These are phyloP conservation scores for Exsudoporus frostii DNA, from an alignment of 768 basidiomycete species.

Conservation along the genomic window DNA sequence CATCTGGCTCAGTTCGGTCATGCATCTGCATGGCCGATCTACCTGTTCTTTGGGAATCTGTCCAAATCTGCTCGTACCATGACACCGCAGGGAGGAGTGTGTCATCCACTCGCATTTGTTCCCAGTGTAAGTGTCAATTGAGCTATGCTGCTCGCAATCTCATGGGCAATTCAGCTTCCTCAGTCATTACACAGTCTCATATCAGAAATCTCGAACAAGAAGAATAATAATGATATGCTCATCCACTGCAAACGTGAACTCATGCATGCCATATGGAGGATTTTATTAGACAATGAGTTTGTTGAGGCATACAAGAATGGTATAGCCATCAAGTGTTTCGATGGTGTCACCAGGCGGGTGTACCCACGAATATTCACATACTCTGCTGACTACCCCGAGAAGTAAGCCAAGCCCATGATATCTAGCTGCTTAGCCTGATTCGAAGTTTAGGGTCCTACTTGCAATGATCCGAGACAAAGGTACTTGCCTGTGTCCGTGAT, in stretches of 20 bases:
- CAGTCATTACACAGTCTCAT: no score
- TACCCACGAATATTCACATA: neutral
- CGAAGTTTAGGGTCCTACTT: neutral
- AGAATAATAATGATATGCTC: no score
- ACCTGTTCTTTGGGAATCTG: conserved; percentile 13
- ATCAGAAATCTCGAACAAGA: no score
- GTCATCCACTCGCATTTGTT: conserved; percentile 24
- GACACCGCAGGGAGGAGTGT: conserved; percentile 2
- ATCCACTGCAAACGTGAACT: neutral
- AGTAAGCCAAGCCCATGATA: neutral
- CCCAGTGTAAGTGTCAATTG: conserved; percentile 15
- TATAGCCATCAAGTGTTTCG: neutral
- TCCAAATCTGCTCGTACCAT: conserved; percentile 18
- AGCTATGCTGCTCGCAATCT: no score
- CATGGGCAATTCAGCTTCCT: no score
- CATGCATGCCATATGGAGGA: neutral
- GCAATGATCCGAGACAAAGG: neutral
- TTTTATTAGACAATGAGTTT: neutral
- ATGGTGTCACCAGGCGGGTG: neutral
- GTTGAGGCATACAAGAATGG: neutral
- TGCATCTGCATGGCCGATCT: conserved; percentile 4
- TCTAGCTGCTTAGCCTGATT: neutral
- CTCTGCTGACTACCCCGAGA: neutral
- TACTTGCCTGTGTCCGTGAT: neutral
- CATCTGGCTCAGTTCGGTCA: conserved; percentile 11